These are phyloP conservation scores for Colletotrichum filicis DNA, from an alignment of 2,329 filamentous ascomycete species.

Conservation along the genomic window DNA sequence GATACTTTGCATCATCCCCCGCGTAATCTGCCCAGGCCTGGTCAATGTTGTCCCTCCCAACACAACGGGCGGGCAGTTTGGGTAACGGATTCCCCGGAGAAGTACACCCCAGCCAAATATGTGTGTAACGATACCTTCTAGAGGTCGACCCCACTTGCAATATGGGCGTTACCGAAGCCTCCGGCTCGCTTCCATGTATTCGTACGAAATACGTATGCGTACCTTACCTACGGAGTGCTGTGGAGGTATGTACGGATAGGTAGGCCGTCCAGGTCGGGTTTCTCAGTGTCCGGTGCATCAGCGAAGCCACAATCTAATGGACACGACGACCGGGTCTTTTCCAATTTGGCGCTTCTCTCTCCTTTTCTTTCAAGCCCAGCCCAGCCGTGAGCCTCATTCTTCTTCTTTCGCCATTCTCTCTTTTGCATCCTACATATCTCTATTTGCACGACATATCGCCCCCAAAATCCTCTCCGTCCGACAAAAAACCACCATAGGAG, in stretches of 20 bases:
- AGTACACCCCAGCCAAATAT: background rate
- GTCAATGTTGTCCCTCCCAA: background rate
- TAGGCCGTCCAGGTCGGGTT: background rate
- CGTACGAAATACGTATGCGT: background rate
- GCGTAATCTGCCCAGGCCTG: background rate
- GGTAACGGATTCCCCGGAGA: background rate
- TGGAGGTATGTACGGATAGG: no score
- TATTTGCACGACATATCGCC: background rate
- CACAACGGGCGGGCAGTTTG: background rate
- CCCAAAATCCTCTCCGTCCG: background rate
- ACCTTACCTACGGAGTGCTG: no score
- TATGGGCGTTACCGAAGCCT: conserved; percentile 32
- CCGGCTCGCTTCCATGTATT: conserved; percentile 3
- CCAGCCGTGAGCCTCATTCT: conserved; percentile 2
- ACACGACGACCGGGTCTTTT: background rate
- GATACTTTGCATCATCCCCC: background rate
- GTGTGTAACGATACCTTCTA: background rate
- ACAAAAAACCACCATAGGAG: background rate
- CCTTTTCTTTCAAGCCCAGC: conserved; percentile 3
- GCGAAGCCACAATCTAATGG: conserved; percentile 12
- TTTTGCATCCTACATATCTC: background rate
- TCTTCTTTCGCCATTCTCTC: background rate
- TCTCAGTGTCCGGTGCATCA: background rate
- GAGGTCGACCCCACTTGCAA: conserved; percentile 3
- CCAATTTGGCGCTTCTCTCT: conserved; percentile 1